Percentiles rank a stretch among this genome's conserved stretches.
Evolutionary conservation across 2,329 filamentous ascomycete species (phyloP).

Genomic region (Fusarium sororula): DNA sequence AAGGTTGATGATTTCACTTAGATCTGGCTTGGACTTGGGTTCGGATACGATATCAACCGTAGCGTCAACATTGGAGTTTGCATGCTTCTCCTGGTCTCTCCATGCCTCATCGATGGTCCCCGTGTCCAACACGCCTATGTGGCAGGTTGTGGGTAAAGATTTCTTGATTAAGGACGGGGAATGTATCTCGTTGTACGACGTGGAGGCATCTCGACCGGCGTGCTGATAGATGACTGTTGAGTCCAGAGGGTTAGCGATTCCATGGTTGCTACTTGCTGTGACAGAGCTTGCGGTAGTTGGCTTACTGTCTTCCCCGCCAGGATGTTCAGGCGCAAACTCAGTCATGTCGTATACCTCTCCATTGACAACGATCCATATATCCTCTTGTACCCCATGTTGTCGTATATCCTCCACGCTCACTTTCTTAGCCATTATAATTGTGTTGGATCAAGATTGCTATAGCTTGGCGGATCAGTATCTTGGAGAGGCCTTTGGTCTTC

Average conservation of each 20-base stretch:
- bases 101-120: background rate
- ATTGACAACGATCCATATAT: background rate
- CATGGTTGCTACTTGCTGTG: background rate
- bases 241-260: background rate
- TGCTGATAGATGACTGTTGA: background rate
- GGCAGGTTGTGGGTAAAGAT: background rate
- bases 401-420: background rate
- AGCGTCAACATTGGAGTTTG: background rate
- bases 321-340: background rate
- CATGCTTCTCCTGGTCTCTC: background rate
- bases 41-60: rapidly evolving
- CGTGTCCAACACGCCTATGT: background rate
- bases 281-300: background rate
- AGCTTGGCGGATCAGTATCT: background rate
- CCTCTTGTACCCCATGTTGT: background rate
- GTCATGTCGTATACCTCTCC: background rate
- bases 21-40: background rate
- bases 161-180: background rate
- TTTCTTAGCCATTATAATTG: background rate
- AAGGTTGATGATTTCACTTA: background rate
- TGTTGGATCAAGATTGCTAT: background rate
- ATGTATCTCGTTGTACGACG: background rate
- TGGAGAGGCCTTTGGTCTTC: background rate
- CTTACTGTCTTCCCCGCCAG: background rate
- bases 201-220: background rate